A percentile compares a stretch with the other conserved stretches of the same genome.
Conservation (phyloP, 1,284 basidiomycete genomes). For the Bondarzewia mesenterica region DNA sequence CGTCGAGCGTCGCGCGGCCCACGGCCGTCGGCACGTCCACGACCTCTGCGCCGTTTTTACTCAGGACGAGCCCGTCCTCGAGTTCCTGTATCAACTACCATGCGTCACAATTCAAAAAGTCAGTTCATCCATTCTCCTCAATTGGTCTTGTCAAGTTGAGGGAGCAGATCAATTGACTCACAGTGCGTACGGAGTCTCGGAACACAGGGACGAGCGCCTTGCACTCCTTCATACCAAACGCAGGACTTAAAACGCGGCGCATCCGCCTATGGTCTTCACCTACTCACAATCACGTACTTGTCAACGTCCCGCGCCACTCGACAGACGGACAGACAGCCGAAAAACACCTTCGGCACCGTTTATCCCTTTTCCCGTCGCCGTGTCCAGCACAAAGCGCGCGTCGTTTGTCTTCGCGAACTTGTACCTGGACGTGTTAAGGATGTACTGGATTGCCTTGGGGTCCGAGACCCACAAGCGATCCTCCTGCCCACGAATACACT, state of each 20-base stretch:
- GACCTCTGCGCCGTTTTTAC: neutral
- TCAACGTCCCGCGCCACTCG: too few relatives aligned
- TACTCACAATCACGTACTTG: neutral
- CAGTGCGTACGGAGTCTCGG: neutral
- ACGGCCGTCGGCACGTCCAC: conserved; percentile 11
- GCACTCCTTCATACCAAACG: neutral
- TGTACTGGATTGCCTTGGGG: conserved; percentile 33
- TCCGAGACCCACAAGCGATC: conserved; percentile 27
- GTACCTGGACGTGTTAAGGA: conserved; percentile 31
- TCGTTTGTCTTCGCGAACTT: conserved; percentile 27
- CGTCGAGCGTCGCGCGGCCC: conserved; percentile 13
- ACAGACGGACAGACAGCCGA: too few relatives aligned
- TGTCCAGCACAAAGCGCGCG: conserved; percentile 5
- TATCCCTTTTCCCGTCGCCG: conserved; percentile 2
- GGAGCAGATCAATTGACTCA: neutral
- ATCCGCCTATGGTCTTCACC: conserved; percentile 21
- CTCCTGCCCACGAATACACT: too few relatives aligned
- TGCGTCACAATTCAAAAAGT: too few relatives aligned
- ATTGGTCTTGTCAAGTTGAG: too few relatives aligned
- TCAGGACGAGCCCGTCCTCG: conserved; percentile 3
- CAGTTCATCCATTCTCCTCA: neutral
- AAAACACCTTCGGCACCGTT: conserved; percentile 4
- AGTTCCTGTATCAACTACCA: conserved; percentile 6
- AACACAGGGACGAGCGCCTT: neutral
- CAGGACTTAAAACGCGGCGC: conserved; percentile 18